Evolutionary conservation across 352 stramenopile species (phyloP).

Genomic region (Phytophthora podocarpi): DNA sequence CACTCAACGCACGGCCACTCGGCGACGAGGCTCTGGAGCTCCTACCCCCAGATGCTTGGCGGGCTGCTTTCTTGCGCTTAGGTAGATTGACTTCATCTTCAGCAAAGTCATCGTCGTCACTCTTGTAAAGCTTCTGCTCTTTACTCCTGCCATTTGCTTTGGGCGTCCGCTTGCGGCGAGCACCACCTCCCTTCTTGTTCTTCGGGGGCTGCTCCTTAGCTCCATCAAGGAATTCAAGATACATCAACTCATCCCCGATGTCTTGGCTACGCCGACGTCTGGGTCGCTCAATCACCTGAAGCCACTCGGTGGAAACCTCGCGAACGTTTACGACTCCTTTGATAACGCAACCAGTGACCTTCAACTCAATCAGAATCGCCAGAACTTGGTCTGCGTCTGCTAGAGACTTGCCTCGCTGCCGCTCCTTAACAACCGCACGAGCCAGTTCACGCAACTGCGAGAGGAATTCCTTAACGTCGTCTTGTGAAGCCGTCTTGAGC

Average conservation of each 20-base stretch:
- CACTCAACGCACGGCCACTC: conserved; percentile 22
- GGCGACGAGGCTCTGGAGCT: conserved; percentile 33
- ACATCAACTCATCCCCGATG: conserved; percentile 85
- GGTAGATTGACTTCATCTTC: conserved; percentile 39
- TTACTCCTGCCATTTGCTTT: conserved; percentile 47
- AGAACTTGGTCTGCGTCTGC: conserved; percentile 86
- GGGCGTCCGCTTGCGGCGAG: conserved; percentile 37
- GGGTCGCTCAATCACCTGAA: conserved; percentile 88
- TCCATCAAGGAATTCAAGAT: conserved; percentile 84
- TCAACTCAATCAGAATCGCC: conserved; percentile 88
- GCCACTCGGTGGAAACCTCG: conserved; percentile 75
- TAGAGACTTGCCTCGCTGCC: conserved; percentile 82
- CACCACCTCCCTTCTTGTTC: conserved; percentile 42
- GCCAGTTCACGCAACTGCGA: conserved; percentile 77
- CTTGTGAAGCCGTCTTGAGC: conserved; percentile 68
- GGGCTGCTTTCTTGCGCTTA: conserved; percentile 46
- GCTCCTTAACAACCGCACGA: conserved; percentile 82
- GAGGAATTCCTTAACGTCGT: conserved; percentile 87
- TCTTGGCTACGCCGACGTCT: conserved; percentile 88
- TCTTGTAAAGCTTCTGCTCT: conserved; percentile 46
- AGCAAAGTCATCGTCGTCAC: conserved; percentile 60
- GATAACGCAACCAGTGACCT: conserved; percentile 81
- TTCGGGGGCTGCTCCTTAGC: conserved; percentile 52
- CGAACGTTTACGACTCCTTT: conserved; percentile 82
- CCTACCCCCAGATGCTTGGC: conserved; percentile 34